Base-by-base conservation (phyloP, 2,329 filamentous ascomycete genomes). In the Drechslera avenae region DNA sequence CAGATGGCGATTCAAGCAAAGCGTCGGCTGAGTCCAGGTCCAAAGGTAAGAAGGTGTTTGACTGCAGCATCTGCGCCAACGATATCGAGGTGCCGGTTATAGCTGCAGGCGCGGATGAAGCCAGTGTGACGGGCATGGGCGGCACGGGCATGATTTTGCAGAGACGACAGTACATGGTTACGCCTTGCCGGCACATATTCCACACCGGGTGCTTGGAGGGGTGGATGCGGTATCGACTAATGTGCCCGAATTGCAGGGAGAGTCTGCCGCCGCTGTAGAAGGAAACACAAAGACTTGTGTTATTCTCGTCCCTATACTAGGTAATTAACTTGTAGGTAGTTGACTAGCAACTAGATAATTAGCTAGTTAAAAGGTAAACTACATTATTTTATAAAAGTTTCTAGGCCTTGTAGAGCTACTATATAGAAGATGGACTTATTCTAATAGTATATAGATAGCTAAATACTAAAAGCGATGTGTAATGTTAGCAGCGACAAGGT, bases 41-140 rank as follows among this genome's bases (percentile, higher is more conserved):
- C 41, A 81, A 81, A 52, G 81, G 84, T 72, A 82, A 79, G 64
- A 81, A 81, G 32, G 69, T 83, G 1, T 94, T 96, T 53, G 92
- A 97, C 76, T 99, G 94, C 73, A 91, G 92, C 14, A 97, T 99
- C 60, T 99, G 94, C 72, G 89, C 93, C 75, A 91, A 96, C 74
- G 82, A 89, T 37, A 86, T 99, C 14, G 91, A 97, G 71, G 91
- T 97, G 2, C 90, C 91, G 0, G 87, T 97, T 17, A 76, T 96
- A 26, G 81, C 81, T 42, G 80, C 82, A 14, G 76, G 75, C 1
- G 57, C 57, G 5, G 59, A 56, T 23, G 60, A 56, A n/a, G 49
- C 40, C 14, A 50, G 50, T 17, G 72, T 77, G 36, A 59, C 76
- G 13, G 75, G 77, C 39, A 71, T 77, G 34, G 75, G 75, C 4